Evolutionary conservation across 352 stramenopile genomes (phyloP), one percentile per base, ranked within the genome.

Genomic region (Elongisporangium prolatum): DNA sequence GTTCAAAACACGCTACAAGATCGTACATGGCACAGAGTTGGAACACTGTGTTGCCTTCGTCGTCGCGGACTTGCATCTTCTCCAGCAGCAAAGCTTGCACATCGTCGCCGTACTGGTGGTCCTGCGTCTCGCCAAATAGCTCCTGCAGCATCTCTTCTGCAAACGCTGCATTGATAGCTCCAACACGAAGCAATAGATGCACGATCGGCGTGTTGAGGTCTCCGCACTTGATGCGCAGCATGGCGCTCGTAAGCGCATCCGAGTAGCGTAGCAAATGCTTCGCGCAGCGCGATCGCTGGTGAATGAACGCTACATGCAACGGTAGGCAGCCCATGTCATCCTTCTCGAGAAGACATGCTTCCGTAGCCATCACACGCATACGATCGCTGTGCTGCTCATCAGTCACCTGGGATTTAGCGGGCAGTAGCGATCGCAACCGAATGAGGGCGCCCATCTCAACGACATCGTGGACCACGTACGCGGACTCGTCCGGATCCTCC

Each of bases 261-360:
- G 81, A 93, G 67, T 88, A 84, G 48, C 66, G 74, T 28, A 91
- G 61, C 38, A 91, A 22, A 56, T 89, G 75, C 38, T 74, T 22
- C 38, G 65, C 64, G 48, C 66, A 81, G 17, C 72, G 71, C 5
- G 58, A 37, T 38, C 63, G 72, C 56, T 88, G 72, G 60, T 93
- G 67, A 52, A 93, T 76, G 20, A 86, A 48, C 16, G 80, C 84
- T 37, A 91, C 65, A 53, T 95, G 86, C 17, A 97, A 58, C 8
- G 88, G 83, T 38, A 93, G 73, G 52, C 87, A 92, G 20, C 86
- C 86, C 75, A 88, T 89, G 52, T 91, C 77, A 64, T 96, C 88
- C 57, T 88, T 89, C 53, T 93, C 84, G 21, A 89, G 69, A 34
- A 93, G 68, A 59, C 54, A 65, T 44, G 73, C 73, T 64, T 92